Conservation (phyloP, 495 filamentous ascomycete species). For the Pyronema domesticum region DNA sequence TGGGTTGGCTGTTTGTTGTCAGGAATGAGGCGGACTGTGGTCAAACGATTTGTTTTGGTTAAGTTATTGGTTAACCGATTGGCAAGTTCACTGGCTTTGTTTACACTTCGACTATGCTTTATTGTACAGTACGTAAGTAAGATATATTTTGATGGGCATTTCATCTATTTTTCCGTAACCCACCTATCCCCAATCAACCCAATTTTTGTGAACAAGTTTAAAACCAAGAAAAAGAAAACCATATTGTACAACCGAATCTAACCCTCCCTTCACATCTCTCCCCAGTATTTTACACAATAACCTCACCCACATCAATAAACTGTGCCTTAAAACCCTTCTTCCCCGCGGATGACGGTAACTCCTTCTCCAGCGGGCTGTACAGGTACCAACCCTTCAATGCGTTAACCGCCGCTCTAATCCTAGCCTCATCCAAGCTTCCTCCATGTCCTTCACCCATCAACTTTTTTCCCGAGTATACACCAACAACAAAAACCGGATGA, state of each 20-base stretch:
- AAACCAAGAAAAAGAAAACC: no score
- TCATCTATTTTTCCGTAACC: no score
- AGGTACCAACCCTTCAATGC: conserved; percentile 90
- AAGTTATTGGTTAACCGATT: no score
- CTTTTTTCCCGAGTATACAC: conserved; percentile 73
- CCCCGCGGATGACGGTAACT: conserved; percentile 56
- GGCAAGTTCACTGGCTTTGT: no score
- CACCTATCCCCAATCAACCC: no score
- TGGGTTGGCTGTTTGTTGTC: no score
- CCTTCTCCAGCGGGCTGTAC: conserved; percentile 54
- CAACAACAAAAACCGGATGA: conserved; percentile 84
- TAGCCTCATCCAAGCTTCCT: conserved; percentile 54
- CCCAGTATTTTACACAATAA: conserved; percentile 43
- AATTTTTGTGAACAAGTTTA: no score
- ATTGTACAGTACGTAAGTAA: no score
- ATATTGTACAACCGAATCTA: not conserved
- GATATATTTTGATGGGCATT: no score
- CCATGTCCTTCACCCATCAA: conserved; percentile 77
- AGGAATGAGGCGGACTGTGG: no score
- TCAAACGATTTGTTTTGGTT: no score
- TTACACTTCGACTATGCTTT: no score
- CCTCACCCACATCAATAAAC: conserved; percentile 76
- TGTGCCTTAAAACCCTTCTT: conserved; percentile 54
- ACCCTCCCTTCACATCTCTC: not conserved
- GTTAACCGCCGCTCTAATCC: conserved; percentile 57